Base-by-base conservation (phyloP, 225 moss, liverwort and hornwort species). In the Lunularia cruciata region DNA sequence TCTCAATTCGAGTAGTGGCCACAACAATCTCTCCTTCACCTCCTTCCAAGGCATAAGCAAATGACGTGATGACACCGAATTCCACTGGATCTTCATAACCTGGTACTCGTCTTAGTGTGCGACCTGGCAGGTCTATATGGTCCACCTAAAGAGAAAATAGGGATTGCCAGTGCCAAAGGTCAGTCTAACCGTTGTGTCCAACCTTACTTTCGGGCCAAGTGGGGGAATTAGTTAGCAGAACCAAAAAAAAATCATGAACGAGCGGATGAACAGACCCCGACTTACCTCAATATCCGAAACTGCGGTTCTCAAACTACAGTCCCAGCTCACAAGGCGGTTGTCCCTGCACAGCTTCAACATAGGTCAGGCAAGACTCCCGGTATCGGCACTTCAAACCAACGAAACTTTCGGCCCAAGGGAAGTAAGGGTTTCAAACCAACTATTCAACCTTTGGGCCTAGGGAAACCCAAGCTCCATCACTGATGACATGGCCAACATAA, bases 291-390 rank as follows among this genome's bases (percentile, higher is more conserved):
- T 92, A 48, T 96, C 95, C 37, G 95, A 96, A 35, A 96, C 86
- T 36, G 90, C 92, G 43, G 95, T 92, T 69, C 88, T 86, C 18
- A 96, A 80, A 18, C 76, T 75, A 73, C 89, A 90, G 47, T 96
- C 95, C 95, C 95, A 96, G 64, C 92, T 96, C 45, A 90, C 95
- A 52, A 96, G 83, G 7, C 95, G 92, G 73, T 89, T 92, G 25
- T 92, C 95, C 81, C 95, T 92, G 83, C 55, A 39, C 11, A 20
- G 35, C 8, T 52, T 36, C 20, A 32, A 38, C 40, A 52, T 12
- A 65, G 48, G 73, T 54, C 67, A 46, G n/a, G 31, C 51, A 63
- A 45, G 12, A 8, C 23, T 15, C 15, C 66, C 59, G 37, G 27
- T 0, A 33, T n/a, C 27, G 33, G n/a, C 33, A n/a, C 3, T 58